A percentile compares a stretch with the other conserved stretches of the same genome.
Conservation (phyloP, 176 grass and related monocot species). For the Phoenix dactylifera region DNA sequence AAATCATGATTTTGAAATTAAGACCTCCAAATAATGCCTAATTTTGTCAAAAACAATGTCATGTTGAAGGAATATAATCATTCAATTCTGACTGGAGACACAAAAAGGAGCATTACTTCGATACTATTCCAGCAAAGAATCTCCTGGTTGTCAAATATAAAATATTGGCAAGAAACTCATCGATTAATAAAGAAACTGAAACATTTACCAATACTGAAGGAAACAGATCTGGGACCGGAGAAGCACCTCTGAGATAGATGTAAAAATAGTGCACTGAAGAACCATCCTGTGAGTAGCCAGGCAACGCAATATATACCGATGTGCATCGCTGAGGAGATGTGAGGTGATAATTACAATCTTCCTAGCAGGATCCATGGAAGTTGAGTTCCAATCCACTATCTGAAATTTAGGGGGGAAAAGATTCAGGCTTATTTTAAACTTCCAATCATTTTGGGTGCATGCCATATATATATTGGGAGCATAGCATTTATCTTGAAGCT, state of each 20-base stretch:
- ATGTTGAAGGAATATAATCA: no score
- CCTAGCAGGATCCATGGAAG: slow-evolving; percentile 47
- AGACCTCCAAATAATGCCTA: no score
- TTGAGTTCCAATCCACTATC: slow-evolving; percentile 63
- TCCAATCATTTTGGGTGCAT: not conserved
- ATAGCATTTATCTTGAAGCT: not conserved
- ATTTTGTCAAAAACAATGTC: no score
- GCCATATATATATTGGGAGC: not conserved
- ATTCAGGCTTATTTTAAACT: no score
- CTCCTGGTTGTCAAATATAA: no score
- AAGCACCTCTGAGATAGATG: slow-evolving; percentile 82
- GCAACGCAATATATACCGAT: slow-evolving; percentile 85
- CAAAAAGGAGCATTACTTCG: no score
- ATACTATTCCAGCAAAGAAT: no score
- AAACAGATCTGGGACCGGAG: slow-evolving; percentile 27
- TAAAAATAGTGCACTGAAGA: slow-evolving; percentile 67
- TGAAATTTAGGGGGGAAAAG: slow-evolving; percentile 22
- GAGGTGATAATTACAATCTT: slow-evolving; percentile 77
- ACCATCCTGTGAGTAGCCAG: slow-evolving; percentile 56
- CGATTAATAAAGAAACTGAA: no score
- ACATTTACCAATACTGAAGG: no score
- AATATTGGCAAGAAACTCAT: no score
- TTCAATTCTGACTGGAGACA: no score
- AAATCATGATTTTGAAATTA: no score
- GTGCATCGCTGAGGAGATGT: slow-evolving; percentile 78